Evolutionary conservation across 208 protist species (phyloP).

Genomic region (Phytomonas francai): DNA sequence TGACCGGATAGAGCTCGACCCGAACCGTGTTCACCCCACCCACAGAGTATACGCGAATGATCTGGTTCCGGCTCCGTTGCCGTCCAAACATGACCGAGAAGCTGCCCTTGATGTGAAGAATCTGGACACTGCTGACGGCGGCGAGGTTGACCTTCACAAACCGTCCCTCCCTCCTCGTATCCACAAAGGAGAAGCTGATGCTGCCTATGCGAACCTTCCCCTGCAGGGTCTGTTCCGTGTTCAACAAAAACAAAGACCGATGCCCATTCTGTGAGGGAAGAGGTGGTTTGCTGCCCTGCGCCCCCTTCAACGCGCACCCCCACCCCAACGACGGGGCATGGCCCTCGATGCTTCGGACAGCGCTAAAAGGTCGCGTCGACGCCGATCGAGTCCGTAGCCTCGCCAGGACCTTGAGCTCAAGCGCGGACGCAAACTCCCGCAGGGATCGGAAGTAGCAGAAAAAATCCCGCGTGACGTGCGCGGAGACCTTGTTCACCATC

Average conservation of each 20-base stretch:
- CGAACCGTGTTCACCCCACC: constrained; percentile 42
- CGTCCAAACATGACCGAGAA: constrained; percentile 7
- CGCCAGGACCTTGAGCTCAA: background rate
- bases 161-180: constrained; percentile 33
- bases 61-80: constrained; percentile 20
- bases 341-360: too few relatives aligned
- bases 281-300: background rate
- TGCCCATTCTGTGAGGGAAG: background rate
- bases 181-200: constrained; percentile 34
- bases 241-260: background rate
- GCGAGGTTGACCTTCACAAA: constrained; percentile 28
- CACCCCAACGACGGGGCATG: background rate
- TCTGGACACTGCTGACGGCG: constrained; percentile 26
- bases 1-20: constrained; percentile 27
- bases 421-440: background rate
- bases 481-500: constrained; percentile 32
- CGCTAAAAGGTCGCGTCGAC: background rate
- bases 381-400: background rate
- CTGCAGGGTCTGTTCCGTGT: constrained; percentile 41
- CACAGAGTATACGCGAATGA: constrained; percentile 35
- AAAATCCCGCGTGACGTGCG: constrained; percentile 60
- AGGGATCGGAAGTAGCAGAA: constrained; percentile 46
- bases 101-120: constrained; percentile 5
- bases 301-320: too few relatives aligned
- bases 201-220: constrained; percentile 36